These are phyloP conservation scores for Piromyces finnis DNA, from an alignment of 192 early-diverging fungal genomes.

Conservation along the genomic window DNA sequence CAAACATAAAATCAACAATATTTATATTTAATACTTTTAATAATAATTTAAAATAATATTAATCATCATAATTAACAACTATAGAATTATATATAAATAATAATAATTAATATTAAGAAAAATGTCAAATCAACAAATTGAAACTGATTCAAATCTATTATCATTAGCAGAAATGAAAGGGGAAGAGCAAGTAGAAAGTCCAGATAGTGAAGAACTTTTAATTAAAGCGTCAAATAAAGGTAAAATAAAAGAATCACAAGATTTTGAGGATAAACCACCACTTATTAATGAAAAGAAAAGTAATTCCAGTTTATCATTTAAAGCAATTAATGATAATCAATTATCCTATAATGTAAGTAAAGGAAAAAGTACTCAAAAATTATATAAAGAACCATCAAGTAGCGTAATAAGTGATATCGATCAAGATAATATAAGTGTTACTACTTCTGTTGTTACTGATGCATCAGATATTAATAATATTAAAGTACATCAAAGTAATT, in stretches of 20 bases:
- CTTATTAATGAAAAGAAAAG: neutral
- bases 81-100: too few species aligned
- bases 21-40: too few species aligned
- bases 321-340: neutral
- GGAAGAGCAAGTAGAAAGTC: neutral
- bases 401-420: neutral
- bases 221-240: neutral
- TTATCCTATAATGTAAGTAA: neutral
- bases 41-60: too few species aligned
- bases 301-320: neutral
- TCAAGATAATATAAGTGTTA: neutral
- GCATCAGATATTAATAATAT: neutral
- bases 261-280: neutral
- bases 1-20: too few species aligned
- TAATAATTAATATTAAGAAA: too few species aligned
- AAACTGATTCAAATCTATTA: neutral
- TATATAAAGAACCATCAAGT: neutral
- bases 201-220: neutral
- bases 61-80: too few species aligned
- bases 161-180: neutral
- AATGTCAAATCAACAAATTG: neutral
- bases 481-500: neutral
- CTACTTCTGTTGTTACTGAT: neutral
- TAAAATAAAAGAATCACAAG: neutral
- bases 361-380: neutral